A percentile compares a stretch with the other conserved stretches of the same genome.
Conservation (phyloP, 192 early-diverging fungal species). For the Podila epigama region DNA sequence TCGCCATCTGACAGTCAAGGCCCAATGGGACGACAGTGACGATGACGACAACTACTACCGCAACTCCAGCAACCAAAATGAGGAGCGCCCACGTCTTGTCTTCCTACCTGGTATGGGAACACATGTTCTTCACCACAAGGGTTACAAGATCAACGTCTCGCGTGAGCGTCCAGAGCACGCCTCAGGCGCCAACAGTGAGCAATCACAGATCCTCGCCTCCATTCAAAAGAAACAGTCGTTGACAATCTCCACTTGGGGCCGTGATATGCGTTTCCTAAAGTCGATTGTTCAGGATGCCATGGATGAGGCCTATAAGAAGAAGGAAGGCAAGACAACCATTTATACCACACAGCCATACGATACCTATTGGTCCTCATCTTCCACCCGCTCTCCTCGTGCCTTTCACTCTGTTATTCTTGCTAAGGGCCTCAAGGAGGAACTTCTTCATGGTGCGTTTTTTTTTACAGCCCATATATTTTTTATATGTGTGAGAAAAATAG, state of each 20-base stretch:
- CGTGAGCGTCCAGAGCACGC: conserved; percentile 36
- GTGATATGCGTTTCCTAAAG: conserved; percentile 32
- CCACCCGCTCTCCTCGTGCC: conserved; percentile 45
- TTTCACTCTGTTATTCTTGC: conserved; percentile 58
- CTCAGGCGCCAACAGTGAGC: conserved; percentile 27
- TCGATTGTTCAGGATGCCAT: conserved; percentile 23
- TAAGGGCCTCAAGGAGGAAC: conserved; percentile 54
- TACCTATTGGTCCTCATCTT: conserved; percentile 39
- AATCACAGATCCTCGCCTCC: conserved; percentile 33
- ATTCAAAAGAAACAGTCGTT: conserved; percentile 46
- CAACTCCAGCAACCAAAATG: conserved; percentile 11
- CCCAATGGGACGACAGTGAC: conserved; percentile 23
- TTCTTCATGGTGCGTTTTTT: conserved; percentile 38
- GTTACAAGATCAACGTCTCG: conserved; percentile 45
- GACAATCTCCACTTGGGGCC: conserved; percentile 39
- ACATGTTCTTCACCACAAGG: conserved; percentile 45
- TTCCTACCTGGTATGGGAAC: conserved; percentile 45
- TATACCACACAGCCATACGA: conserved; percentile 47
- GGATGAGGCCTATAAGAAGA: conserved; percentile 47
- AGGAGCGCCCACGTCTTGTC: conserved; percentile 37
- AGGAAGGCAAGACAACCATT: conserved; percentile 48
- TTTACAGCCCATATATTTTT: neutral
- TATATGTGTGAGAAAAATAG: neutral
- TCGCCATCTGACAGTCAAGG: conserved; percentile 47
- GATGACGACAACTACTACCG: conserved; percentile 20